These are phyloP conservation scores for Colletotrichum camelliae DNA, from an alignment of 2,329 filamentous ascomycete species.

Conservation along the genomic window DNA sequence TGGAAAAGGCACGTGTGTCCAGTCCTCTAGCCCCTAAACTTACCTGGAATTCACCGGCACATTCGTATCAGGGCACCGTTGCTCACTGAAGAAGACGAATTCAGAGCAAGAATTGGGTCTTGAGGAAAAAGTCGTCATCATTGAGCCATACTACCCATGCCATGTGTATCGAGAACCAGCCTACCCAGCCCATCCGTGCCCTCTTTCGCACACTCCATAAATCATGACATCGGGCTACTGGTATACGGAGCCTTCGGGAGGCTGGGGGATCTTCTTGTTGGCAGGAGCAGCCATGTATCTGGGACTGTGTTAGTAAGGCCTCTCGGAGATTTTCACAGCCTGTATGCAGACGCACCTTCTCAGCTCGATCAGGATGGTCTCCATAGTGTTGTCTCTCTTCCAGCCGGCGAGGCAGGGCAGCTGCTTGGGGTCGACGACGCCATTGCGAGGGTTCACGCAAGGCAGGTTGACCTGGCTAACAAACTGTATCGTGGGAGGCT, in stretches of 20 bases:
- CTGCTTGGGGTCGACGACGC: slow-evolving; percentile 83
- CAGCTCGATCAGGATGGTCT: slow-evolving; percentile 88
- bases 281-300: slow-evolving; percentile 92
- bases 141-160: slow-evolving; percentile 18
- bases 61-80: not conserved
- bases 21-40: not conserved
- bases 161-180: slow-evolving; percentile 4
- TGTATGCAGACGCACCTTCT: slow-evolving; percentile 62
- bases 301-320: slow-evolving; percentile 17
- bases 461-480: slow-evolving; percentile 96
- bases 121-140: slow-evolving; percentile 11
- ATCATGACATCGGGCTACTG: slow-evolving; percentile 13
- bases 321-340: not conserved
- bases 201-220: not conserved
- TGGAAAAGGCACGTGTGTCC: not conserved
- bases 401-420: slow-evolving; percentile 87
- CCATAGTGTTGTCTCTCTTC: slow-evolving; percentile 94
- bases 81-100: not conserved
- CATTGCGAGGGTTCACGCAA: slow-evolving; percentile 82
- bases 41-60: not conserved
- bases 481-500: slow-evolving; percentile 89
- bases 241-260: slow-evolving; percentile 77
- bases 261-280: slow-evolving; percentile 96
- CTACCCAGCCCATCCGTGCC: not conserved
- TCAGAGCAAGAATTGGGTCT: not conserved